Conservation (phyloP, 176 grass and related monocot species). For the Elaeis guineensis region DNA sequence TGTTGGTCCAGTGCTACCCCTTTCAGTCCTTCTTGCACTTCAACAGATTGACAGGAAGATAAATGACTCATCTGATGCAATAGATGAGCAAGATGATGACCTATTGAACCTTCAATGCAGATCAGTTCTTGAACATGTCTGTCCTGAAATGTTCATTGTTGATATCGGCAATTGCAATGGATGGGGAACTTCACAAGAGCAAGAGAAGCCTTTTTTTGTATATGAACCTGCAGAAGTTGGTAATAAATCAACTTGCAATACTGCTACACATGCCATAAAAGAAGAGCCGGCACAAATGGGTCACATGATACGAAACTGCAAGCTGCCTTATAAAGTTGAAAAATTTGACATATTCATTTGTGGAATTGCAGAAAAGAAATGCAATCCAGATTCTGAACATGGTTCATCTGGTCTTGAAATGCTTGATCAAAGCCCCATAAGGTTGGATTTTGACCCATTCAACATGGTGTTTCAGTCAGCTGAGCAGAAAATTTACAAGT, state of each 20-base stretch:
- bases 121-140: conserved; percentile 52
- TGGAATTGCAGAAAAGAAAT: conserved; percentile 26
- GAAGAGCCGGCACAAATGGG: conserved; percentile 18
- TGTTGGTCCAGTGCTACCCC: conserved; percentile 72
- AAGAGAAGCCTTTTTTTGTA: conserved; percentile 55
- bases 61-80: conserved; percentile 8
- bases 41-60: conserved; percentile 34
- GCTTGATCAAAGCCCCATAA: conserved; percentile 54
- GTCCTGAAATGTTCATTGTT: conserved; percentile 50
- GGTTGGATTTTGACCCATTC: conserved; percentile 49
- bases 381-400: conserved; percentile 31
- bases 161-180: no score
- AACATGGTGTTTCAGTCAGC: conserved; percentile 34
- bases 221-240: conserved; percentile 44
- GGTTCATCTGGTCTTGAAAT: conserved; percentile 25
- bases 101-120: conserved; percentile 35
- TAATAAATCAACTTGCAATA: conserved; percentile 9
- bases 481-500: conserved; percentile 37
- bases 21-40: conserved; percentile 72
- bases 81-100: conserved; percentile 23
- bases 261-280: conserved; percentile 21
- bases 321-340: conserved; percentile 25
- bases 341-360: conserved; percentile 65
- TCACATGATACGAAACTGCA: conserved; percentile 15
- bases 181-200: no score